phyloP scores from a whole-genome alignment of 768 basidiomycete genomes.

The Gymnopilus junonius region DNA sequence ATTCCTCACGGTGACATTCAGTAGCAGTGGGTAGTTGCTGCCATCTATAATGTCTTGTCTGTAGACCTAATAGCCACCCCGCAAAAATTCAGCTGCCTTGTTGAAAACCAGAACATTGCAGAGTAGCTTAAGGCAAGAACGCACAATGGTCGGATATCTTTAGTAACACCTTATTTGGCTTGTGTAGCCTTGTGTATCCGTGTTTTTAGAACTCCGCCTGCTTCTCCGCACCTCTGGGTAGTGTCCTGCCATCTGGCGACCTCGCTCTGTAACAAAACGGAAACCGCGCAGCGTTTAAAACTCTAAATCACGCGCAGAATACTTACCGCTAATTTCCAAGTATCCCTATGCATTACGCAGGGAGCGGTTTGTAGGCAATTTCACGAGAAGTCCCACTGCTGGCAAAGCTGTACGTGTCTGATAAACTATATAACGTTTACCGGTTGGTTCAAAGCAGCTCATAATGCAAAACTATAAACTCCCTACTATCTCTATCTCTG shows the following conservation, averaged over 20 bases:
- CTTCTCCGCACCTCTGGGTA: background rate
- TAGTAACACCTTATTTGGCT: background rate
- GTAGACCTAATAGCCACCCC: background rate
- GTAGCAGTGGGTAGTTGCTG: background rate
- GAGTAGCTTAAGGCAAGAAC: background rate
- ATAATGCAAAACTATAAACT: background rate
- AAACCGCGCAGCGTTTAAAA: background rate
- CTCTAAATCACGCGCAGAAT: background rate
- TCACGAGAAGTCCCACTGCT: no score
- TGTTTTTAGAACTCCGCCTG: constrained; percentile 4
- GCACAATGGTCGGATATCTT: background rate
- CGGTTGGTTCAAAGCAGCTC: no score
- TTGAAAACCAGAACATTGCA: background rate
- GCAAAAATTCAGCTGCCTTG: background rate
- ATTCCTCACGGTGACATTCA: background rate
- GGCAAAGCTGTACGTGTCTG: no score
- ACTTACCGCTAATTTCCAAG: no score
- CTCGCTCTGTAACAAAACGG: background rate
- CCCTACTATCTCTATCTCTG: background rate
- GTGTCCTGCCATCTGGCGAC: background rate
- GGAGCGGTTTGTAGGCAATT: no score
- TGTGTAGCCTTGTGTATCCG: constrained; percentile 13
- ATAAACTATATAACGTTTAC: no score
- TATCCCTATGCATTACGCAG: no score
- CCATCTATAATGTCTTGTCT: background rate